Evolutionary conservation across 1,284 basidiomycete genomes (phyloP), one percentile per base, ranked within the genome.

Genomic region (Rhodotorula sp.): DNA sequence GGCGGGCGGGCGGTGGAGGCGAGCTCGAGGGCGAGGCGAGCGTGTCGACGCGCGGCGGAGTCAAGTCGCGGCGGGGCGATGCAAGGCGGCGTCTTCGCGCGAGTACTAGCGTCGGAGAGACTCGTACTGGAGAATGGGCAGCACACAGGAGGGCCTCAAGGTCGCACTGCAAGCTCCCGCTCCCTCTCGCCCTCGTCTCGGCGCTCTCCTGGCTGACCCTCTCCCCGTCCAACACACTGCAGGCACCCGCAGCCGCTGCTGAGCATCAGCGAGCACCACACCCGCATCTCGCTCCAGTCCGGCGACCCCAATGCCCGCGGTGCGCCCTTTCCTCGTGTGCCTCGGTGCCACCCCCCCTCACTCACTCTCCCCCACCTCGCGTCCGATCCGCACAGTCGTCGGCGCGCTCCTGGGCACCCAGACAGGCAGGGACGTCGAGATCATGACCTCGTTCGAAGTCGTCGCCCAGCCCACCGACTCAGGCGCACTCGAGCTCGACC

Each of bases 351-450:
- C n/a, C n/a, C n/a, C n/a, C n/a, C n/a, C 59, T 27, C 14, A 16
- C 16, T 49, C 19, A 3, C 17, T 23, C 48, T 49, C 48, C 48
- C 23, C 48, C 3, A 21, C 48, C 48, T 7, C 48, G 7, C 48
- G 19, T 49, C 48, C 61, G 25, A 60, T 21, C 23, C 59, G 42
- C 53, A 13, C 76, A 96, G 95, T 97, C 56, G 85, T 97, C 68
- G 96, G 96, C 17, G 94, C 92, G 8, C 85, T 99, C 4, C 87
- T 99, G n/a, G 96, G 96, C 7, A 94, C 91, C 2, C 94, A 97
- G 81, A 89, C 88, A 77, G 95, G 94, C 17, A 88, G 94, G 71
- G 92, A 97, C 78, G 89, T 99, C 21, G 93, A 98, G 81, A 93
- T 99, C 78, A 91, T 95, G 73, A 99, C 98, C 80, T 91, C 91